Evolutionary conservation across 2,329 filamentous ascomycete genomes (phyloP).

Genomic region (Biscogniauxia marginata): DNA sequence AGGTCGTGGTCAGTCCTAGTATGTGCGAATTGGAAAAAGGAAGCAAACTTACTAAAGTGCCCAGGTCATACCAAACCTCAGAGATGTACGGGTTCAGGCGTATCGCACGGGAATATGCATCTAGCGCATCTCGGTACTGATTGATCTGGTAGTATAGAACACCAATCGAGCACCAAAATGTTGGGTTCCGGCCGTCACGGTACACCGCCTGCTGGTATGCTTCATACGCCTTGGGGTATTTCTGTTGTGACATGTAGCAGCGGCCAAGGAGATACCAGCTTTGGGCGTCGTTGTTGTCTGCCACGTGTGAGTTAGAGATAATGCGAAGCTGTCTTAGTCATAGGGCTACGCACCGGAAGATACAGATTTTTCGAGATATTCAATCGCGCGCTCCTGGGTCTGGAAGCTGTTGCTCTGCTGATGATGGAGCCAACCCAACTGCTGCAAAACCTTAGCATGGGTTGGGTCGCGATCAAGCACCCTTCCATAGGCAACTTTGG

Average conservation of each 20-base stretch:
- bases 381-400: constrained; percentile 93
- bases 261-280: constrained; percentile 98
- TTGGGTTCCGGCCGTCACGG: constrained; percentile 93
- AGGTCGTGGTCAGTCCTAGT: constrained; percentile 30
- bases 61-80: constrained; percentile 98
- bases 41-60: constrained; percentile 73
- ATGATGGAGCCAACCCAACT: constrained; percentile 96
- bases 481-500: constrained; percentile 87
- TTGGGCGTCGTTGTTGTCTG: constrained; percentile 91
- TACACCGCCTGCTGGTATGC: constrained; percentile 99
- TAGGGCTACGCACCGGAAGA: constrained; percentile 66
- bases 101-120: constrained; percentile 96
- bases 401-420: constrained; percentile 89
- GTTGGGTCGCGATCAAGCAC: constrained; percentile 93
- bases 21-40: constrained; percentile 6
- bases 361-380: constrained; percentile 96
- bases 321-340: constrained; percentile 4
- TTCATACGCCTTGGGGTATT: constrained; percentile 97
- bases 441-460: constrained; percentile 96
- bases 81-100: constrained; percentile 97
- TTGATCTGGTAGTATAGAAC: constrained; percentile 99
- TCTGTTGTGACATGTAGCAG: constrained; percentile 99
- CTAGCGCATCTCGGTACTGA: constrained; percentile 95
- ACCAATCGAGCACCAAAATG: constrained; percentile 99
- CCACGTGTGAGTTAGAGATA: constrained; percentile 28